Conservation (phyloP, 306 rosid genomes). For the Sicyos edulis region DNA sequence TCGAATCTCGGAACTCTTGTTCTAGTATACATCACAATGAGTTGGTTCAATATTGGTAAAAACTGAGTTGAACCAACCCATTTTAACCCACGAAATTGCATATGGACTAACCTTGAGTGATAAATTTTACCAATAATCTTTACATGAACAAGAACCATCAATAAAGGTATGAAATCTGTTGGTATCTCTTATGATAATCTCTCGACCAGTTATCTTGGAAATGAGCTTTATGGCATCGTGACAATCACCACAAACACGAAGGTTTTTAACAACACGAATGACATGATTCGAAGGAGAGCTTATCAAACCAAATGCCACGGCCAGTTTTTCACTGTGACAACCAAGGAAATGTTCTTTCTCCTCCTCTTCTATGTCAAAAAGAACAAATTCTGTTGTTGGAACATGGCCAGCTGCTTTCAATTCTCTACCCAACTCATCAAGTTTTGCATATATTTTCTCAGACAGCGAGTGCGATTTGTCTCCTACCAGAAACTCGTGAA, state of each 20-base stretch:
- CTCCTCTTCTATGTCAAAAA: conserved; percentile 9
- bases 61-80: not conserved
- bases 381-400: conserved; percentile 62
- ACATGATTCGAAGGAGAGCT: conserved; percentile 30
- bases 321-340: conserved; percentile 67
- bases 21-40: no score
- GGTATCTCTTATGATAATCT: conserved; percentile 9
- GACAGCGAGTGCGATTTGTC: conserved; percentile 51
- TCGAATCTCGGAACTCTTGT: no score
- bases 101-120: not conserved
- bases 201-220: not conserved
- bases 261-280: conserved; percentile 39
- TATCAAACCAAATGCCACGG: conserved; percentile 65
- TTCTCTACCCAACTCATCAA: conserved; percentile 45
- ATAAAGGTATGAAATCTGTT: conserved; percentile 44
- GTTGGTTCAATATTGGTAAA: no score
- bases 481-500: not conserved
- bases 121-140: conserved; percentile 40
- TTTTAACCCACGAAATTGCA: not conserved
- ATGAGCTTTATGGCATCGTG: conserved; percentile 16
- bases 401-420: conserved; percentile 55
- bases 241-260: conserved; percentile 13
- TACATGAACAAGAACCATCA: conserved; percentile 34
- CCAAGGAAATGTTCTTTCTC: conserved; percentile 41
- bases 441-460: conserved; percentile 52